Base-by-base conservation (phyloP, 192 early-diverging fungal species). In the Gryganskiella cystojenkinii region DNA sequence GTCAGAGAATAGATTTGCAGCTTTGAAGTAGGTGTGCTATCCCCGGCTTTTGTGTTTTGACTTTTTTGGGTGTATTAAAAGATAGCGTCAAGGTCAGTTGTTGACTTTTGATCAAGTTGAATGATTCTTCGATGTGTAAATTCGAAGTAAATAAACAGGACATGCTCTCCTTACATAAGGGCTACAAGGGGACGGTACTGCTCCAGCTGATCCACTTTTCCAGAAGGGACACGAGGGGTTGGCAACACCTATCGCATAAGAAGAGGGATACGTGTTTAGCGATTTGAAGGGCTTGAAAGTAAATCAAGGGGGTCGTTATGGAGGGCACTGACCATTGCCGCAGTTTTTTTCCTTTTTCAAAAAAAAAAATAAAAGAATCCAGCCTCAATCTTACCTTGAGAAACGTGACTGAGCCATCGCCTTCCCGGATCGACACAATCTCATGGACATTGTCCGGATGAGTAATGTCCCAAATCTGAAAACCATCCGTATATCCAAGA, bases 391-490 rank as follows among this genome's bases (percentile, higher is more conserved):
- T 42, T n/a, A 86, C 85, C 76, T 89, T 85, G 34, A 90, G 57
- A 65, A 83, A 79, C 0, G 80, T 60, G 20, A 92, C 83, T 4
- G 83, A 61, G 6, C 70, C 79, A 4, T 82, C 73, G 30, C 76
- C 33, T 53, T 85, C 68, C 42, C 89, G 85, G 9, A 93, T 73
- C 31, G 91, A 93, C 3, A 71, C 59, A 10, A 93, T 56, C 76
- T 95, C 92, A 30, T 84, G 86, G 22, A 92, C 82, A 63, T 90
- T 85, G 63, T 92, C 89, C 9, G 83, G 70, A 49, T 90, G 82
- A 8, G 86, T 82, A 8, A 93, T 79, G 50, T 91, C 82, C 94
- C 94, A 95, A 17, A 95, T 81, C 59, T 95, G 94, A 55, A 95
- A 91, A 8, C 94, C 94, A 58, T 86, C 85, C 13, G 71, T 57